Percentiles rank a stretch among this genome's conserved stretches.
Evolutionary conservation across 2,329 filamentous ascomycete species (phyloP).

Genomic region (Cadophora sp.): DNA sequence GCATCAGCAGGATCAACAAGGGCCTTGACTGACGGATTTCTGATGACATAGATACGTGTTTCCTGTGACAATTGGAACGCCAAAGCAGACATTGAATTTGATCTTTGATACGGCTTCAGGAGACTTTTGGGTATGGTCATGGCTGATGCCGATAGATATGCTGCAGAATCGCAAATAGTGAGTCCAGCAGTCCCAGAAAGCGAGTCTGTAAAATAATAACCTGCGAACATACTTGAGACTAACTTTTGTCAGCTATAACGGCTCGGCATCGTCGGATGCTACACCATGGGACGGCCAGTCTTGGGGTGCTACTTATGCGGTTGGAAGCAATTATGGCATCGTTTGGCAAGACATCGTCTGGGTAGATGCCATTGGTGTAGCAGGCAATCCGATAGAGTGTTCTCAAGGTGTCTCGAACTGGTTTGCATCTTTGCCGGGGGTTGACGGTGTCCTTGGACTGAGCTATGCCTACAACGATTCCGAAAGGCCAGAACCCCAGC

Average conservation of each 20-base stretch:
- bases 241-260: not conserved
- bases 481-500: conserved; percentile 30
- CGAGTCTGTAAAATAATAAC: not conserved
- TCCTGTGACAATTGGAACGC: conserved; percentile 33
- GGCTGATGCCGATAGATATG: conserved; percentile 29
- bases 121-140: conserved; percentile 40
- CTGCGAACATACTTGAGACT: conserved; percentile 6
- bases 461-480: conserved; percentile 45
- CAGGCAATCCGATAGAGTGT: conserved; percentile 30
- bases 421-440: conserved; percentile 32
- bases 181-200: conserved; percentile 15
- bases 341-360: conserved; percentile 28
- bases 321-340: conserved; percentile 20
- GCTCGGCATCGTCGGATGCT: conserved; percentile 8
- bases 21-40: not conserved
- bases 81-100: conserved; percentile 34
- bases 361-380: conserved; percentile 23
- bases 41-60: conserved; percentile 31
- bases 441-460: conserved; percentile 46
- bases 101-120: conserved; percentile 36
- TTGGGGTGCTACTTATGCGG: conserved; percentile 20
- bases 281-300: conserved; percentile 29
- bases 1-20: not conserved
- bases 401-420: conserved; percentile 28
- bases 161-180: conserved; percentile 23